Conservation (phyloP, 495 filamentous ascomycete species). For the Extremus antarcticus region DNA sequence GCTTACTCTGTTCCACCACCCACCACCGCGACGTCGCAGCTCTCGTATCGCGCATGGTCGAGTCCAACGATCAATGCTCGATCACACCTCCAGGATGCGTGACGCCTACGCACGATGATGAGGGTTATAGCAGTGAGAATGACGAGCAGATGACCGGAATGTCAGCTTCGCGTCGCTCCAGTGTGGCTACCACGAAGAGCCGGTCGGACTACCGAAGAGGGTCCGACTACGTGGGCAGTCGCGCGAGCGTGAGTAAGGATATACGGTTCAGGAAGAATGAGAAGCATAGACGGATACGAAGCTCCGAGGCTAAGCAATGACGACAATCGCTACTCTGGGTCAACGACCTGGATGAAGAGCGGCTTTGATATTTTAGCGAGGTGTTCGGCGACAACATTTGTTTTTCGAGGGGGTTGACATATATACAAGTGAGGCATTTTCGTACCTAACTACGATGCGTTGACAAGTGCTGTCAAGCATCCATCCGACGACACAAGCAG, state of each 20-base stretch:
- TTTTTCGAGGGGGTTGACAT: neutral
- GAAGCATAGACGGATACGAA: neutral
- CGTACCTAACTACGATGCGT: neutral
- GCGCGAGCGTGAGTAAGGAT: neutral
- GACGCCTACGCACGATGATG: neutral
- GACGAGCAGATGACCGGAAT: neutral
- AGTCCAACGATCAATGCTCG: conserved; percentile 21
- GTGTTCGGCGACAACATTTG: neutral
- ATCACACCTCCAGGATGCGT: neutral
- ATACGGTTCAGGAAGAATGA: neutral
- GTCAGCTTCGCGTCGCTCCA: neutral
- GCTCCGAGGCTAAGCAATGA: neutral
- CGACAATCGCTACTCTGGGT: neutral
- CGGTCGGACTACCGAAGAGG: neutral
- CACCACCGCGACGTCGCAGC: conserved; percentile 21
- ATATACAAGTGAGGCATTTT: neutral
- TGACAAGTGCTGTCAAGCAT: neutral
- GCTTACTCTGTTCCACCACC: conserved; percentile 20
- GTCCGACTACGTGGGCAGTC: neutral
- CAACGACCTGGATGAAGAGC: neutral
- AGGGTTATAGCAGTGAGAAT: neutral
- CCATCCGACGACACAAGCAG: neutral
- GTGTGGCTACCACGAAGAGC: neutral
- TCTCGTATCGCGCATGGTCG: conserved; percentile 23
- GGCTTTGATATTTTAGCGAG: neutral